Conservation (phyloP, 148 eudicot genomes). For the Silene uniflora region DNA sequence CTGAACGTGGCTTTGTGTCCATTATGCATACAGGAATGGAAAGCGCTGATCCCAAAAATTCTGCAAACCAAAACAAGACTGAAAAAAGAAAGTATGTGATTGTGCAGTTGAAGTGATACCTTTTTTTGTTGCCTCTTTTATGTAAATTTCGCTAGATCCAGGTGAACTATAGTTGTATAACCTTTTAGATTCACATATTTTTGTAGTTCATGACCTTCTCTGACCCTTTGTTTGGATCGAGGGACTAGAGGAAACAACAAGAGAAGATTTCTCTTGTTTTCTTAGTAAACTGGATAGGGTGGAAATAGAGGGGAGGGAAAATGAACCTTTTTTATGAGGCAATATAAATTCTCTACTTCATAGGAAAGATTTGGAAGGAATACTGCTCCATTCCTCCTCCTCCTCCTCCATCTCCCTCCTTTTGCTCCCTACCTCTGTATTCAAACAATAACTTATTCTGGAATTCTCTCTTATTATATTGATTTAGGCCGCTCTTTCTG, state of each 20-base stretch:
- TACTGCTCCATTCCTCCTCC: background rate
- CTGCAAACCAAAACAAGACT: constrained; percentile 34
- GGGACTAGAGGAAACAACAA: background rate
- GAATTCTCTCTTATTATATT: constrained; percentile 3
- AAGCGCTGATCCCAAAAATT: constrained; percentile 28
- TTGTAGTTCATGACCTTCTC: background rate
- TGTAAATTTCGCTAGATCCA: background rate
- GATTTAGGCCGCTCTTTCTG: constrained; percentile 48
- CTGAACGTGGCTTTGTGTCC: constrained; percentile 8
- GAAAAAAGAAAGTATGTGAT: constrained; percentile 44
- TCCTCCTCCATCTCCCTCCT: background rate
- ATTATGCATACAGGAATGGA: constrained; percentile 30
- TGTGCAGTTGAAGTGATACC: background rate
- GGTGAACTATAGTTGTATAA: background rate
- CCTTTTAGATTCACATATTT: background rate
- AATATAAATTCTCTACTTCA: background rate
- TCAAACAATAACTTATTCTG: background rate
- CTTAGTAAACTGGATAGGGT: background rate
- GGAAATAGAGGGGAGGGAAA: background rate
- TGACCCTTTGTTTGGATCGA: background rate
- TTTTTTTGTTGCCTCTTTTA: background rate
- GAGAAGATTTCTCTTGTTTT: background rate
- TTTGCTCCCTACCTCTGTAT: background rate
- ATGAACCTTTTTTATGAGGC: background rate
- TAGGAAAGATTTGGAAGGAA: background rate